Conservation (phyloP, 805 yeast genomes). For the Lipomyces orientalis region DNA sequence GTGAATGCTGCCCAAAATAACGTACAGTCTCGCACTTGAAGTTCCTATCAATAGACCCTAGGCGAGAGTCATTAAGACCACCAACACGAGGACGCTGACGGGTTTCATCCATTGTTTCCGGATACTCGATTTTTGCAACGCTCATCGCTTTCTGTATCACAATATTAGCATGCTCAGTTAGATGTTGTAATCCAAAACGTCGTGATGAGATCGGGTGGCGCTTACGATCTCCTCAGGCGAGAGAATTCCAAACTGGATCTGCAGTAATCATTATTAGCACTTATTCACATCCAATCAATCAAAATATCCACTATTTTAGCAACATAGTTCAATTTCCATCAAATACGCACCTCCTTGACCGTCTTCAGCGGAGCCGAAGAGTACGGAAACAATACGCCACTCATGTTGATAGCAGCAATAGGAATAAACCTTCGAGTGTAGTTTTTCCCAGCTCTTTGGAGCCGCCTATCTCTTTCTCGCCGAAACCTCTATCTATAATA, state of each 20-base stretch:
- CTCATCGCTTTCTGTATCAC: conserved; percentile 80
- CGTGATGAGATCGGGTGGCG: conserved; percentile 8
- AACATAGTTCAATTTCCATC: background rate
- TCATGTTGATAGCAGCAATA: conserved; percentile 25
- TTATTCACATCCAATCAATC: conserved; percentile 27
- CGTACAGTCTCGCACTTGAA: conserved; percentile 89
- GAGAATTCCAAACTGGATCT: conserved; percentile 94
- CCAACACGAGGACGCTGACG: conserved; percentile 95
- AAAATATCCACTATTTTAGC: background rate
- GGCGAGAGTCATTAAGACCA: conserved; percentile 94
- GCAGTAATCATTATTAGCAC: conserved; percentile 9
- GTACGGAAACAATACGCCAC: conserved; percentile 66
- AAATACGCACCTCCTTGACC: conserved; percentile 81
- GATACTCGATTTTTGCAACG: conserved; percentile 96
- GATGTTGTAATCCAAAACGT: background rate
- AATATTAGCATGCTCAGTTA: conserved; percentile 5
- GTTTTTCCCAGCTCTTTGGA: conserved; percentile 13
- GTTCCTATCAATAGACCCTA: conserved; percentile 96
- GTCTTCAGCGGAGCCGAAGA: conserved; percentile 98
- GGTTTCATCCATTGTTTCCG: conserved; percentile 99
- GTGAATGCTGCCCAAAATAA: background rate
- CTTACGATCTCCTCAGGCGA: conserved; percentile 91
- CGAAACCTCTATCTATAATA: background rate
- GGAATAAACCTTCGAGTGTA: conserved; percentile 5
- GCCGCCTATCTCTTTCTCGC: conserved; percentile 9